A percentile compares a stretch with the other conserved stretches of the same genome.
These are phyloP conservation scores for Penicillium lagena DNA, from an alignment of 495 filamentous ascomycete genomes.

Conservation along the genomic window DNA sequence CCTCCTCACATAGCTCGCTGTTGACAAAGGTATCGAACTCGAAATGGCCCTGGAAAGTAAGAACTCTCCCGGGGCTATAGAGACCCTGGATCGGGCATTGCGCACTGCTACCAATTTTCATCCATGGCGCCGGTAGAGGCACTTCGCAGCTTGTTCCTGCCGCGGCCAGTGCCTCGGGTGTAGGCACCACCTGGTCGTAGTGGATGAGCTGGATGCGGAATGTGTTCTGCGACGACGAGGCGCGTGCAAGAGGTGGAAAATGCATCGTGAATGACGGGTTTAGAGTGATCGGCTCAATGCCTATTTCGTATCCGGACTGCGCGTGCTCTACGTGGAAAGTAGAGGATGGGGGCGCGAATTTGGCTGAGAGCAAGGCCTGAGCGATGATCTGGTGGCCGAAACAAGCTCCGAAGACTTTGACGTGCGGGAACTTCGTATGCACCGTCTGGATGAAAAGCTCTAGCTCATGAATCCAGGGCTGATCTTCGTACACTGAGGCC, in stretches of 20 bases:
- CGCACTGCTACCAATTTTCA: slow-evolving; percentile 25
- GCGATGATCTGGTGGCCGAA: slow-evolving; percentile 45
- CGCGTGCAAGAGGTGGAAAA: slow-evolving; percentile 17
- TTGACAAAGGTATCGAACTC: slow-evolving; percentile 38
- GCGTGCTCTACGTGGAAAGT: slow-evolving; percentile 18
- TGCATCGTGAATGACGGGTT: slow-evolving; percentile 17
- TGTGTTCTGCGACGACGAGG: slow-evolving; percentile 2
- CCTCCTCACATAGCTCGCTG: slow-evolving; percentile 24
- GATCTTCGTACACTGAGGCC: slow-evolving; percentile 26
- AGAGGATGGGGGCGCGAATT: background rate
- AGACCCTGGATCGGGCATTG: slow-evolving; percentile 34
- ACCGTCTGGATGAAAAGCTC: slow-evolving; percentile 24
- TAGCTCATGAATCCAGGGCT: slow-evolving; percentile 29
- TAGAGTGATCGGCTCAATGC: slow-evolving; percentile 27
- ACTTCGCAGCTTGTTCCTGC: background rate
- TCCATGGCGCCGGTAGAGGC: slow-evolving; percentile 18
- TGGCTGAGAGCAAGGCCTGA: slow-evolving; percentile 25
- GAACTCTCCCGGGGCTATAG: slow-evolving; percentile 25
- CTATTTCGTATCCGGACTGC: slow-evolving; percentile 29
- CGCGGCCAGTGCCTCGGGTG: slow-evolving; percentile 3
- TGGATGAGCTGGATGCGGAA: slow-evolving; percentile 28
- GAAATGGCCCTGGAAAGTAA: slow-evolving; percentile 39
- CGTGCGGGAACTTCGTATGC: slow-evolving; percentile 28
- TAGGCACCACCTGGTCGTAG: slow-evolving; percentile 25
- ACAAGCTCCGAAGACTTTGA: slow-evolving; percentile 43